Base-by-base conservation (phyloP, 768 basidiomycete genomes). In the Gymnopilus junonius region DNA sequence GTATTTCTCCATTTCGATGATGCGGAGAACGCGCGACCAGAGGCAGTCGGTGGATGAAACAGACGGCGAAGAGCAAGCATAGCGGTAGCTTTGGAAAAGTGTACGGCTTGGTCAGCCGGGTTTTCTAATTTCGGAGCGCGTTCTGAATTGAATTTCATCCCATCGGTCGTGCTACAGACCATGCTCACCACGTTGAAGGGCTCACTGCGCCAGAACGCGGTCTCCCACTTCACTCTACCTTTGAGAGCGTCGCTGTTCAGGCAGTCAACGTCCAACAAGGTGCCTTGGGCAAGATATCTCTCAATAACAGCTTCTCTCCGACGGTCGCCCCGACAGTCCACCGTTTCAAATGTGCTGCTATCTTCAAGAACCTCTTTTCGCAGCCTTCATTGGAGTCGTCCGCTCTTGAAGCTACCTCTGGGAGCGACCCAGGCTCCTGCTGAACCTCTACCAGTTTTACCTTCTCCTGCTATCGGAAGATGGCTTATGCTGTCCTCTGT, bases 401-500 rank as follows among this genome's bases (percentile, higher is more conserved):
- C 51, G 15, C 54, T 54, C 32, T 23, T 21, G 17, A 37, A 64
- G n/a, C 65, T 58, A 29, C 15, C 21, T 12, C 12, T 31, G 8
- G 1, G 59, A 62, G 25, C 66, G 14, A 62, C 54, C 57, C 46
- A 63, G 62, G 31, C 56, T 15, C 55, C 62, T 11, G 39, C 65
- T 1, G 59, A 56, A 59, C 31, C 76, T 71, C 72, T 86, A 2
- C 90, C 88, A 0, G 76, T 87, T 8, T 82, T 93, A 17, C 82
- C 93, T 4, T 78, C 89, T 6, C 88, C 87, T 0, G 77, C 85
- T 6, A 92, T 97, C 11, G 92, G 89, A 7, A 81, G 84, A 62
- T 98, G 97, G 95, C 86, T 99, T 17, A 82, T 96, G 70, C 73
- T 85, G 55, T 96, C 94, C 15, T 92, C 95, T 0, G 87, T 86